Base-by-base conservation (phyloP, 768 basidiomycete genomes). In the Lactarius sanguifluus region DNA sequence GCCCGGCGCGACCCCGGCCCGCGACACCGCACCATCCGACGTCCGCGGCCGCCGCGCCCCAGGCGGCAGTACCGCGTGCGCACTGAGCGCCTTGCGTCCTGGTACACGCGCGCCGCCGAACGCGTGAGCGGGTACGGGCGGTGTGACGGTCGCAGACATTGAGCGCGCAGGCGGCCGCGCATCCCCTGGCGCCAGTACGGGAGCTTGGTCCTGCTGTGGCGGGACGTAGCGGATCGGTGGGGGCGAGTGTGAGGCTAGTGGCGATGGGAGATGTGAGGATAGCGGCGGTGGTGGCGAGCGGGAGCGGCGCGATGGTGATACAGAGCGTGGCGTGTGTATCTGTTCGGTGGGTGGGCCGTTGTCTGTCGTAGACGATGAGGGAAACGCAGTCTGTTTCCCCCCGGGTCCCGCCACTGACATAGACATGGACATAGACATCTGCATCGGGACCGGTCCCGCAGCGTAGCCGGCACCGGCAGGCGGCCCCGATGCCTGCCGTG, bases 41-140 rank as follows among this genome's bases (percentile, higher is more conserved):
- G 79, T 78, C 71, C 79, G 79, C 47, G 81, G 80, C 68, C 81
- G 79, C 65, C 75, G 72, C 20, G 76, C 78, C 62, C 79, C 75
- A 5, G 64, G 67, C 25, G 81, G 73, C 23, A 78, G 68, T 12
- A 83, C 79, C 20, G 87, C 89, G 74, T 87, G 83, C n/a, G 85
- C 85, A 71, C 88, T 91, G 62, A 77, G 75, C 18, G 82, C 85
- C 75, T 92, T 92, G 72, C 87, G 83, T 59, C 61, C 68, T n/a
- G 43, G 57, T 87, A 83, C 65, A 65, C 71, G 72, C 69, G 74
- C 23, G 74, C 81, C 54, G 5, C 47, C 47, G 4, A 50, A 13
- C 47, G 23, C 45, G 4, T 47, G 45, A 5, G 47, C 23, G 4
- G n/a, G 47, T 38, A 75, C 71, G 57, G 16, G 76, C 5, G 81